Evolutionary conservation across 306 rosid genomes (phyloP), one percentile per base, ranked within the genome.

Genomic region (Lithocarpus polystachyus): DNA sequence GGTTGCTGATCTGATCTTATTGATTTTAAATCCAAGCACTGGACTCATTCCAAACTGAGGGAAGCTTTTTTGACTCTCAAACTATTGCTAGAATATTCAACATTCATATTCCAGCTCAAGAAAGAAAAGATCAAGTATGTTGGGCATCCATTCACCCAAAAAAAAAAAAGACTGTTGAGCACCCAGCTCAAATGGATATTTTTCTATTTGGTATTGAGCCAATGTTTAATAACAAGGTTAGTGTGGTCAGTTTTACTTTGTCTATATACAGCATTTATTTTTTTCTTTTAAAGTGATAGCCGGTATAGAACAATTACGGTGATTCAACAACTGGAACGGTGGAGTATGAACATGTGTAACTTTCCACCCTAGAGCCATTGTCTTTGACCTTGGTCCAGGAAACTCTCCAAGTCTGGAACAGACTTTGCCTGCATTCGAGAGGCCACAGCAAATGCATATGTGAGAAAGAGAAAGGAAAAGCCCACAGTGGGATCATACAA

Each of bases 371-470:
- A n/a, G 82, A 59, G 67, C 84, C 80, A 31, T 85, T 84, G 14
- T 74, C 85, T 73, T 83, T 85, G 56, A 83, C 52, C 85, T 76
- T 89, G 3, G 83, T 86, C 89, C 91, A 89, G 4, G 94, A 86
- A 80, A 92, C 68, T 85, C 82, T 90, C 99, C 97, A 88, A 1
- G 54, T 84, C 79, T 45, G 74, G 51, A 78, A 57, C 72, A 88
- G 85, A 86, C 91, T 92, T 82, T 83, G 84, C 89, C 98, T 92
- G 93, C 87, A 85, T 19, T 9, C 4, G 22, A 48, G 51, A 12
- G n/a, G 55, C 68, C 82, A 81, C 5, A 73, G 29, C 45, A 77
- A 82, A 80, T 40, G 54, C 55, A 81, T n/a, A 14, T 17, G 5
- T 10, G 72, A 26, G 77, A 26, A 67, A 55, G 19, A 68, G 74